Evolutionary conservation across 106 monocot genomes (phyloP).

Genomic region (Hemerocallis citrina): DNA sequence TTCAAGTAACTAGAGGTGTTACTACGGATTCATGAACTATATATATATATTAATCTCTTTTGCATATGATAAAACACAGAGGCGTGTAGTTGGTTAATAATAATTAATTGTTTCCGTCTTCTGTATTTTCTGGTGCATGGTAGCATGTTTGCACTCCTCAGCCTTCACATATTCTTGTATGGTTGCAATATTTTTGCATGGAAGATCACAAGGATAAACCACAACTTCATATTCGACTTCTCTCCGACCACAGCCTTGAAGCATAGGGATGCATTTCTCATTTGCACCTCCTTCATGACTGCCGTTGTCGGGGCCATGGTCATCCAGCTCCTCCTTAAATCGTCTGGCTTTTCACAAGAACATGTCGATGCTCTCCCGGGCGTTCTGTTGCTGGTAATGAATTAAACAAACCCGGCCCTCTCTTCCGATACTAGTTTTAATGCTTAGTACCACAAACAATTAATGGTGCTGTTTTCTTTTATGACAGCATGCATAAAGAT

Average conservation of each 20-base stretch:
- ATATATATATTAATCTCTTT: too few species aligned
- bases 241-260: constrained; percentile 59
- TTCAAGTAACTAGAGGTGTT: too few species aligned
- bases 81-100: too few species aligned
- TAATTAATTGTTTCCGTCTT: not conserved
- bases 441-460: too few species aligned
- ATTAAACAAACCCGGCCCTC: too few species aligned
- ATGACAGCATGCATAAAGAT: too few species aligned
- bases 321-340: constrained; percentile 54
- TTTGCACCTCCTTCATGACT: constrained; percentile 82
- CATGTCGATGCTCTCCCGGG: constrained; percentile 51
- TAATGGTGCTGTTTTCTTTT: too few species aligned
- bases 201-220: constrained; percentile 79
- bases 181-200: constrained; percentile 87
- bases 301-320: constrained; percentile 68
- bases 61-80: too few species aligned
- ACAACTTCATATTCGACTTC: constrained; percentile 99
- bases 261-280: constrained; percentile 82
- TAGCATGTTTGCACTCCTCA: constrained; percentile 90
- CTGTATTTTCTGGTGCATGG: too few species aligned
- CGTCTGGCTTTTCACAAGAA: constrained; percentile 15
- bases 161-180: constrained; percentile 89
- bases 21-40: too few species aligned
- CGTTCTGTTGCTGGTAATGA: constrained; percentile 55
- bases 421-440: too few species aligned